phyloP scores from a whole-genome alignment of 2,329 filamentous ascomycete genomes.

The Tolypocladium endophyticum region DNA sequence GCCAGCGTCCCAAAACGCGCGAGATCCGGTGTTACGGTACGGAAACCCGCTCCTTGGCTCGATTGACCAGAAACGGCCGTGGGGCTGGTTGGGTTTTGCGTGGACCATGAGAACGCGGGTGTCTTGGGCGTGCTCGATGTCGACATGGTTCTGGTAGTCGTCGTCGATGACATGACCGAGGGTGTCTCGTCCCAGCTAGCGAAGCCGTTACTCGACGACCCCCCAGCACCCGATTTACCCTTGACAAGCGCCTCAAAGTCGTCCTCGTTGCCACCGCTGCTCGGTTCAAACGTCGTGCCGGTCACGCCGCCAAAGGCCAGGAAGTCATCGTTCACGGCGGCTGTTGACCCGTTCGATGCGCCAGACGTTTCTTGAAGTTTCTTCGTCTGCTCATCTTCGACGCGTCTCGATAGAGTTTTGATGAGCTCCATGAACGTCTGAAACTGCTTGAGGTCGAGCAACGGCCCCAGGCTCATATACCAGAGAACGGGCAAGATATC shows the following conservation, averaged over 20 bases:
- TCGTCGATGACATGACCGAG: slow-evolving; percentile 22
- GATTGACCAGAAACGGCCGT: slow-evolving; percentile 19
- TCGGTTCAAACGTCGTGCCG: slow-evolving; percentile 43
- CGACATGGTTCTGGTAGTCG: slow-evolving; percentile 14
- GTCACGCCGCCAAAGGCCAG: slow-evolving; percentile 61
- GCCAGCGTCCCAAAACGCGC: slow-evolving; percentile 42
- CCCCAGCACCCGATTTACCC: slow-evolving; percentile 35
- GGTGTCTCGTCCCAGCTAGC: slow-evolving; percentile 39
- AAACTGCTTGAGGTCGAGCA: slow-evolving; percentile 82
- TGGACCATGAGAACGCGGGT: slow-evolving; percentile 54
- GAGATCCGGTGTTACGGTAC: slow-evolving; percentile 51
- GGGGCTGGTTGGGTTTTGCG: slow-evolving; percentile 33
- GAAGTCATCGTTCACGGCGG: slow-evolving; percentile 51
- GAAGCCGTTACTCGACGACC: slow-evolving; percentile 29
- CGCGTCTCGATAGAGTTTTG: slow-evolving; percentile 63
- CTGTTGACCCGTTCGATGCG: slow-evolving; percentile 36
- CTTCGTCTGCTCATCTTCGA: slow-evolving; percentile 80
- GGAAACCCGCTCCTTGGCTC: slow-evolving; percentile 30
- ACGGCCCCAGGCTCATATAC: slow-evolving; percentile 81
- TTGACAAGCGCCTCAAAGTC: slow-evolving; percentile 89
- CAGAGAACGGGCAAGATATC: slow-evolving; percentile 85
- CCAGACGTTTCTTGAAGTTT: slow-evolving; percentile 79
- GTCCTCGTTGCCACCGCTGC: slow-evolving; percentile 46
- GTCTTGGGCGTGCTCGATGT: slow-evolving; percentile 28
- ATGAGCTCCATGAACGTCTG: slow-evolving; percentile 84